A percentile compares a stretch with the other conserved stretches of the same genome.
phyloP scores from a whole-genome alignment of 768 basidiomycete species.

The Scleroderma bovista region DNA sequence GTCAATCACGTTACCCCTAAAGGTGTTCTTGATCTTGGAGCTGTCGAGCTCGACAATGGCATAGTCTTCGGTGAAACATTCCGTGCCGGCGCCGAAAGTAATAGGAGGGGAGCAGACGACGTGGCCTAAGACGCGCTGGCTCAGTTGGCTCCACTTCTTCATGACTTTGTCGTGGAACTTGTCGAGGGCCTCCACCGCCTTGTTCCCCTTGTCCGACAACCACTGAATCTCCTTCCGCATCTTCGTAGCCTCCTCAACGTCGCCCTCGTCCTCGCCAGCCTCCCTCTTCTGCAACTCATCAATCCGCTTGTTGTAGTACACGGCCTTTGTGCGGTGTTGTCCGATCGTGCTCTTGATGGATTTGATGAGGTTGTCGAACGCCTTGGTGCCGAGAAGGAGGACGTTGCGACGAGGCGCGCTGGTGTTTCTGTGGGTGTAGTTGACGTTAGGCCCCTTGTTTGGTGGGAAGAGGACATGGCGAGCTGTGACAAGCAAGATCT shows the following conservation, averaged over 20 bases:
- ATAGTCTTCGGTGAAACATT: conserved; percentile 32
- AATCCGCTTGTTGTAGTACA: conserved; percentile 21
- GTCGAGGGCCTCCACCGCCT: conserved; percentile 17
- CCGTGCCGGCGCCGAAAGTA: conserved; percentile 15
- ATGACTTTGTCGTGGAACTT: conserved; percentile 15
- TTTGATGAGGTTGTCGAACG: no score
- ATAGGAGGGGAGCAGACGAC: conserved; percentile 29
- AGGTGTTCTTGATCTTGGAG: conserved; percentile 22
- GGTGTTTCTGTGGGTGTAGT: conserved; percentile 8
- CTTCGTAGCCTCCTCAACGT: conserved; percentile 5
- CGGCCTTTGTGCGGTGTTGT: conserved; percentile 12
- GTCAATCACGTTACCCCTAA: conserved; percentile 31
- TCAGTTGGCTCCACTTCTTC: conserved; percentile 6
- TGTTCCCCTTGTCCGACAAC: conserved; percentile 12
- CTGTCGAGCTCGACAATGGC: conserved; percentile 30
- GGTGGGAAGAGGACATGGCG: conserved; percentile 25
- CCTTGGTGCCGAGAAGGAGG: conserved; percentile 25
- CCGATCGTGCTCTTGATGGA: conserved; percentile 3
- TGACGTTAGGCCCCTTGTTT: conserved; percentile 17
- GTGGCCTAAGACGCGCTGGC: conserved; percentile 29
- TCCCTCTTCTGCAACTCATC: no score
- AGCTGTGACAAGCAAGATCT: conserved; percentile 24
- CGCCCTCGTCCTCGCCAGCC: conserved; percentile 5
- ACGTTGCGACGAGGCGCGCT: conserved; percentile 26
- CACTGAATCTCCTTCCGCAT: conserved; percentile 5